Base-by-base conservation (phyloP, 495 filamentous ascomycete genomes). In the Xylaria intraflava region DNA sequence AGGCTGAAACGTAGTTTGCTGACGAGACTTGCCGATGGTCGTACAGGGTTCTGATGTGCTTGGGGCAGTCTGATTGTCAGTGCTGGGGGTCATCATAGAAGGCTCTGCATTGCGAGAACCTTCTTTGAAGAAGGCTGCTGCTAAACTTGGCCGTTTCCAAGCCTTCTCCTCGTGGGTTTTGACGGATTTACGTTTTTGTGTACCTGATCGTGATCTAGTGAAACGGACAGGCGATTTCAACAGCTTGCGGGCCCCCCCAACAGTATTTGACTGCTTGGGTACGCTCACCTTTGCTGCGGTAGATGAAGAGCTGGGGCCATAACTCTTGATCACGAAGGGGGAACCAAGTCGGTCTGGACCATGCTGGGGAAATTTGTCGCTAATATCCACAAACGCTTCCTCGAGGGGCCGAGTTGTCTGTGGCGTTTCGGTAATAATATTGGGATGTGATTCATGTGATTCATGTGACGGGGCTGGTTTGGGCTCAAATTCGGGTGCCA, bases 271-370 rank as follows among this genome's bases (percentile, higher is more conserved):
- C 41, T 73, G 69, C n/a, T 65, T 51, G 11, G 70, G 67, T 41
- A 75, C 43, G 9, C 62, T 69, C 17, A 77, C 63, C 17, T 61
- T 64, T 10, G 67, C 62, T 3, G 69, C 65, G 14, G 76, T 62
- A 20, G 71, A 71, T 9, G 62, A 78, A 17, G 75, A 76, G 56
- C 73, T 77, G 5, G 75, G 75, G 0, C 75, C 75, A 40, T 78
- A 78, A 53, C 75, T 78, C 50, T 61, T 70, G 49, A 74, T 82
- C n/a, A 77, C 68, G 31, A 84, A 75, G 22, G 79, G 83, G 45
- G 85, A 87, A 7, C 82, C 83, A 6, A 85, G 73, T 31, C 76
- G 74, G 20, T 72, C 73, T 24, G 68, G 53, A 11, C 24, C 17
- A 7, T 33, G 70, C 63, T 6, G 45, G 20, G 53, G 51, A 38